Evolutionary conservation across 306 rosid genomes (phyloP).

Genomic region (Oemleria cerasiformis): DNA sequence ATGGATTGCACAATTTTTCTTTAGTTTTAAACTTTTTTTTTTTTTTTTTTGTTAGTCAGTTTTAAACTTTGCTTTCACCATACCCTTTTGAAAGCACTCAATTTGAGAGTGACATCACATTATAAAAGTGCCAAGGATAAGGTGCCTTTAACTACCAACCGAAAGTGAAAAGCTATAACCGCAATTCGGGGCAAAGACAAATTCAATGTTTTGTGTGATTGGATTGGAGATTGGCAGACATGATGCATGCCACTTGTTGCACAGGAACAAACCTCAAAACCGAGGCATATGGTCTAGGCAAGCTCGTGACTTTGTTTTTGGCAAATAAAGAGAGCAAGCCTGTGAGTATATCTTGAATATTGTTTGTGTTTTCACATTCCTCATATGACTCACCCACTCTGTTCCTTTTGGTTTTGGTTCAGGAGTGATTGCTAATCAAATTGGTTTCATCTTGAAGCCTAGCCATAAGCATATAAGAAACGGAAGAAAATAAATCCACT

Average conservation of each 20-base stretch:
- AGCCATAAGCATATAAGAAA: too few species aligned
- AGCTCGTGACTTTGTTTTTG: not conserved
- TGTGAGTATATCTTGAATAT: not conserved
- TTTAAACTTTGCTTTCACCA: not conserved
- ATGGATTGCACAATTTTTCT: too few species aligned
- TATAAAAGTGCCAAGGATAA: not conserved
- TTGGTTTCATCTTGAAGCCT: too few species aligned
- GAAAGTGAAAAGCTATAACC: conserved; percentile 12
- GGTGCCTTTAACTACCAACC: conserved; percentile 12
- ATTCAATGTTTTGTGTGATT: not conserved
- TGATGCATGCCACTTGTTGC: conserved; percentile 1
- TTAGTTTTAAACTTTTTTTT: not conserved
- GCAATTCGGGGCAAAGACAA: conserved; percentile 18
- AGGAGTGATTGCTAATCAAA: too few species aligned
- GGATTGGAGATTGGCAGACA: not conserved
- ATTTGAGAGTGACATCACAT: not conserved
- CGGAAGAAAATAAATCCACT: too few species aligned
- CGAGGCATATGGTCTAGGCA: not conserved
- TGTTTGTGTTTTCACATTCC: not conserved
- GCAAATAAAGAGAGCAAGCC: not conserved
- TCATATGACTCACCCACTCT: not conserved
- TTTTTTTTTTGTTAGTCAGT: too few species aligned
- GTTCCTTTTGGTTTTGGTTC: too few species aligned
- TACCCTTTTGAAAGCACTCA: not conserved
- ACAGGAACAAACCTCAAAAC: not conserved